Conservation (phyloP, 2,329 filamentous ascomycete species). For the Coniochaeta sp. region DNA sequence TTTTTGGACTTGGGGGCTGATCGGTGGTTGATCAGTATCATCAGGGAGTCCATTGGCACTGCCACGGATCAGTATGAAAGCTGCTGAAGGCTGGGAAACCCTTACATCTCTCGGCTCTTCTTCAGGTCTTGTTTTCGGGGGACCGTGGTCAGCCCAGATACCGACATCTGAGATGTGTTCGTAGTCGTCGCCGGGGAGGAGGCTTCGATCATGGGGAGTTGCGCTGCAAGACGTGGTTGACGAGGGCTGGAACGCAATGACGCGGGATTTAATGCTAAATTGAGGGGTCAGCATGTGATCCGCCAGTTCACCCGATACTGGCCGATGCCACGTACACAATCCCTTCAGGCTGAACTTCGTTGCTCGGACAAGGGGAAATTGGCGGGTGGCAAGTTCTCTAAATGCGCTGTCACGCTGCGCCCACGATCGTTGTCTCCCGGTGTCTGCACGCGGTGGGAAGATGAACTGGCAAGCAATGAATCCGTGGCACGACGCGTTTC, state of each 20-base stretch:
- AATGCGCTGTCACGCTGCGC: no score
- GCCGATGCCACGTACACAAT: no score
- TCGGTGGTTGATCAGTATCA: background rate
- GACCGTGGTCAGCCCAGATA: background rate
- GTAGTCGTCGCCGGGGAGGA: background rate
- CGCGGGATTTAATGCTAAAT: background rate
- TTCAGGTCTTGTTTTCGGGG: background rate
- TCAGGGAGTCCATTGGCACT: background rate
- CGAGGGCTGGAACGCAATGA: background rate
- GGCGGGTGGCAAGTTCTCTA: no score
- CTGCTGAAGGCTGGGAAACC: background rate
- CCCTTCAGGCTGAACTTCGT: no score
- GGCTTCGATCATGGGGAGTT: background rate
- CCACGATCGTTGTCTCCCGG: no score
- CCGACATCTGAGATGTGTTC: background rate
- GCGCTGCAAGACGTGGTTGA: background rate
- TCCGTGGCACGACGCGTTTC: no score
- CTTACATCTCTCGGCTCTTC: background rate
- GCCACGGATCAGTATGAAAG: background rate
- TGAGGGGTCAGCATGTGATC: background rate
- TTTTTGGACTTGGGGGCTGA: background rate
- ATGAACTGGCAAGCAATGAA: no score
- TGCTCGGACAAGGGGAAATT: no score
- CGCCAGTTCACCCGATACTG: background rate
- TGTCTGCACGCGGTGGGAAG: no score